These are phyloP conservation scores for Kandelia obovata DNA, from an alignment of 345 rosid genomes.

Conservation along the genomic window DNA sequence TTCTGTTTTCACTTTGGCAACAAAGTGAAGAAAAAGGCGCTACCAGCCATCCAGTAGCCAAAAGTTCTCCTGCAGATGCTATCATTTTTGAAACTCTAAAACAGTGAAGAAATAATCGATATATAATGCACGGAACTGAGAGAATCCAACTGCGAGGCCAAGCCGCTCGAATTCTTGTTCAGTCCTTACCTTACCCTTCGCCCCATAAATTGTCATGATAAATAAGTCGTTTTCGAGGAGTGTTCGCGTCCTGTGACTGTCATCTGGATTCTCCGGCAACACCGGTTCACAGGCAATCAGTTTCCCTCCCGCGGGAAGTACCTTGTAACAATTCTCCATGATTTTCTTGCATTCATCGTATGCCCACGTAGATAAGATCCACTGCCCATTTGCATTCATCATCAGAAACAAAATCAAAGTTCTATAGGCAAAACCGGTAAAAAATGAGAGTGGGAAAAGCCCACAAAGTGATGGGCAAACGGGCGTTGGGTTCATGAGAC, in stretches of 20 bases:
- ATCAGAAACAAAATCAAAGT: not conserved
- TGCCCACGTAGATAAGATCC: slow-evolving; percentile 75
- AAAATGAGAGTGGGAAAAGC: no score
- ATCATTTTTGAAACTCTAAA: slow-evolving; percentile 73
- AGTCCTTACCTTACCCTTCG: slow-evolving; percentile 79
- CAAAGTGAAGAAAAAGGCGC: no score
- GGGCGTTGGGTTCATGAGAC: no score
- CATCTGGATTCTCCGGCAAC: slow-evolving; percentile 60
- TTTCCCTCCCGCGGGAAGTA: slow-evolving; percentile 72
- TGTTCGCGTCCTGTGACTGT: slow-evolving; percentile 72
- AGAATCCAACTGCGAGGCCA: slow-evolving; percentile 63
- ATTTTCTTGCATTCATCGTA: slow-evolving; percentile 77
- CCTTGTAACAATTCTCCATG: slow-evolving; percentile 75
- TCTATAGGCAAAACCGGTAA: not conserved
- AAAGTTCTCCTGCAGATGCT: not conserved
- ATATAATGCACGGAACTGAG: slow-evolving; percentile 42
- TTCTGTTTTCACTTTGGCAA: no score
- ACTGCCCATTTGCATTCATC: slow-evolving; percentile 36
- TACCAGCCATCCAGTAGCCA: no score
- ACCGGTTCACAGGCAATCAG: slow-evolving; percentile 81
- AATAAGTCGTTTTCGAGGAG: slow-evolving; percentile 77
- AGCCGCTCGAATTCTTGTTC: slow-evolving; percentile 63
- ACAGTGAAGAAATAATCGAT: slow-evolving; percentile 62
- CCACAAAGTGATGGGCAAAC: no score
- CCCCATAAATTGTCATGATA: slow-evolving; percentile 72